Base-by-base conservation (phyloP, 768 basidiomycete species). In the Leccinellum albellum region DNA sequence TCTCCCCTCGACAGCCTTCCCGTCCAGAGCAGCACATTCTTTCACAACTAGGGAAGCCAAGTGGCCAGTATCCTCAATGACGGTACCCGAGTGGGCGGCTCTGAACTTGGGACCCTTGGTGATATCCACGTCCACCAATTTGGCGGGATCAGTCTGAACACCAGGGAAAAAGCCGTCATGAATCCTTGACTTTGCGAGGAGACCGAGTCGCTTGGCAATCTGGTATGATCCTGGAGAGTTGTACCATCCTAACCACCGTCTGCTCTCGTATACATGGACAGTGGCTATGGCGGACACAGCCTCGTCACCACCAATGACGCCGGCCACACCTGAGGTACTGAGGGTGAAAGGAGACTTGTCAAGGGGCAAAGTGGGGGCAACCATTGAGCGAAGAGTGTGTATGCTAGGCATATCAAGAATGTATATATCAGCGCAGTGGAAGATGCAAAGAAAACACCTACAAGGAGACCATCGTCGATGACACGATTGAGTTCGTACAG, bases 231-330 rank as follows among this genome's bases (percentile, higher is more conserved):
- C 74, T 3, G 74, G 74, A 12, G 75, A 61, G 37, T 76, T 75
- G 37, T 75, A 76, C 70, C 73, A 76, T 6, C 74, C 74, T 14
- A 76, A 37, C 70, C 66, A 75, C 26, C 59, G 67, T 47, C 72
- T 68, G 8, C 66, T 65, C 51, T 66, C 62, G 53, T 67, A 72
- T 17, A 76, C 56, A 49, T 75, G 75, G 14, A 76, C 67, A 2
- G 73, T 73, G 1, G 69, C 67, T 70, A 76, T 75, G 21, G 75
- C 72, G 1, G 75, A 67, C 6, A 76, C 65, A 7, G 74, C 74
- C 37, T 75, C 74, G 13, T 75, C 74, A 10, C 74, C 74, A 29
- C 74, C 74, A 31, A 75, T 67, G 50, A 76, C 67, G 14, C 75
- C 74, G 1, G 73, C 74, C 8, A 76, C 66, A 26, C 74, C 73